phyloP scores from a whole-genome alignment of 176 grass and related monocot genomes.

The Zea luxurians region DNA sequence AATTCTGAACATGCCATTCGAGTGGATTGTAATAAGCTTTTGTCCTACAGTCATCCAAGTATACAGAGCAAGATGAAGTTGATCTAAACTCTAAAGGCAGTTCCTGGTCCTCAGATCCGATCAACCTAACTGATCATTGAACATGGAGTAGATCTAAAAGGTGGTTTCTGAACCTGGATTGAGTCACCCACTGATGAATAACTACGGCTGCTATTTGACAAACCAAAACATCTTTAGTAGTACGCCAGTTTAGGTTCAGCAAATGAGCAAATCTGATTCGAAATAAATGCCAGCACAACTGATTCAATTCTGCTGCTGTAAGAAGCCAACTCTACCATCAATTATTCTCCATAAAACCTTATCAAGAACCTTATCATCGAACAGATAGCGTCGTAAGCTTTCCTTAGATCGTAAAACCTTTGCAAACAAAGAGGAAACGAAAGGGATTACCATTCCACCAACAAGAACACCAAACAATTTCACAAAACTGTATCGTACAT shows the following conservation, averaged over 20 bases:
- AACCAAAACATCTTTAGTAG: constrained; percentile 12
- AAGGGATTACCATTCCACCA: neutral
- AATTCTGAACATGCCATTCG: neutral
- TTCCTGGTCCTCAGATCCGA: neutral
- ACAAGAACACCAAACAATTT: neutral
- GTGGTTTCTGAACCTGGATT: neutral
- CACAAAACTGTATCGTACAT: neutral
- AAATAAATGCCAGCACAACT: neutral
- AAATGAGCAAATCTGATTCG: constrained; percentile 6
- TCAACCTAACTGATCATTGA: constrained; percentile 1
- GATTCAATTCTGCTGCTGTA: neutral
- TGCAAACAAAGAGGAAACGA: neutral
- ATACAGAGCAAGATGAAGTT: constrained; percentile 21
- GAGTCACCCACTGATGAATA: neutral
- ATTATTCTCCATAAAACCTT: neutral
- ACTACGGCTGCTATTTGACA: neutral
- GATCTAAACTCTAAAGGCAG: constrained; percentile 13
- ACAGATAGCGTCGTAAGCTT: neutral
- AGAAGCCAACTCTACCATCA: neutral
- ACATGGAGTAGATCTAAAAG: constrained; percentile 2
- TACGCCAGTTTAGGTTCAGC: neutral
- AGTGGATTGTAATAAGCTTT: neutral
- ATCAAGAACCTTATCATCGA: neutral
- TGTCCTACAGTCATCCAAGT: neutral
- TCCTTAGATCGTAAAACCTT: neutral